Base-by-base conservation (phyloP, 495 filamentous ascomycete species). In the Aspergillus taichungensis region DNA sequence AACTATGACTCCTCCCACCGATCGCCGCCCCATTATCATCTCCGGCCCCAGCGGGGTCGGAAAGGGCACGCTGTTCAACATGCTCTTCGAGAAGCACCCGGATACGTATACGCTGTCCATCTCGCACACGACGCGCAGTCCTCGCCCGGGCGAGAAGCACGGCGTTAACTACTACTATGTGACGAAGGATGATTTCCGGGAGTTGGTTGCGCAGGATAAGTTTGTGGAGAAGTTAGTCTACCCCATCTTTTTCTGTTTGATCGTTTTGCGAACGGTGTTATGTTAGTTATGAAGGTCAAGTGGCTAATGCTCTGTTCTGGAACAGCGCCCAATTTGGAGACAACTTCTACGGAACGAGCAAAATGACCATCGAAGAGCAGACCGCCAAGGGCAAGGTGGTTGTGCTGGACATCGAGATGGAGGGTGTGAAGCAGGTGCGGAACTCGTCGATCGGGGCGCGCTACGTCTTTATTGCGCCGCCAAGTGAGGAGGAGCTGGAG, bases 391-490 rank as follows among this genome's bases (percentile, higher is more conserved):
- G 60, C 31, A 56, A 62, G 30, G 69, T 75, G 28, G 70, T 66
- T 40, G 64, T 75, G 4, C 54, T 75, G 32, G 72, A 98, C 64
- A 98, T 96, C 60, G 92, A 96, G 74, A 91, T 95, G 83, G 89
- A 95, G 83, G 92, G 91, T 28, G 90, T 96, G 37, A 96, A 96
- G 68, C 92, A 96, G 69, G 87, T 98, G 47, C 87, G 87, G 59
- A 75, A 76, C 10, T 80, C 83, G 40, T 71, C 79, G 59, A 74
- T 94, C 53, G 71, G 80, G 46, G 85, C 91, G 9, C 81, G 89
- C 29, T 95, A 85, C 61, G 60, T 95, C 43, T 96, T 96, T 62
- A 72, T 96, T 45, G 76, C 83, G 30, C 91, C 92, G 2, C 91
- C 85, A 1, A 82, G 75, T 13, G 59, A 89, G 50, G 80, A 84